Evolutionary conservation across 139 green algal species (phyloP), one percentile per base, ranked within the genome.

Genomic region (Chlorella sp.): DNA sequence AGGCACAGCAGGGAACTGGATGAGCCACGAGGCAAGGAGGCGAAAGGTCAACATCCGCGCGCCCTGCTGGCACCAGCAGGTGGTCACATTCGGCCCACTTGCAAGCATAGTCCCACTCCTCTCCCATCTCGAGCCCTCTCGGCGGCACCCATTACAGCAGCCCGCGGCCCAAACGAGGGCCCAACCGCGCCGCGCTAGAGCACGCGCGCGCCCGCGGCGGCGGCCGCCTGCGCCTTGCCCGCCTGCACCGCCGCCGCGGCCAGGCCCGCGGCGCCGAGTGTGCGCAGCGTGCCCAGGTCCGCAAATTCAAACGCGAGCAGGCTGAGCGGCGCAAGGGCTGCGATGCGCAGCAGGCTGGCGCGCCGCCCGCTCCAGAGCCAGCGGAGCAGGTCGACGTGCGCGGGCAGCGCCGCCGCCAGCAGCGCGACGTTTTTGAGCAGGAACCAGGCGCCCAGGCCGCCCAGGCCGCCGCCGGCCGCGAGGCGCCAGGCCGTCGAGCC

Each of bases 291-390:
- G 5, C 74, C 72, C 3, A 79, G 35, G 55, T 87, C 80, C 9
- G 60, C 40, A 31, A 92, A 63, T 11, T 87, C 73, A 51, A 86
- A 21, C 15, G 88, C 73, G 73, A 89, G 69, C 46, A 92, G 19
- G 81, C 83, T 88, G 38, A 93, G 80, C 8, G 90, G 88, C 33
- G 81, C 83, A 27, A 87, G 50, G 48, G 84, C 56, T 48, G 90
- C 65, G 56, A 95, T 79, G n/a, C 79, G 38, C 19, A 63, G 68
- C 36, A 76, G 69, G 53, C 69, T 75, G 69, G 53, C 46, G 42
- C 8, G 29, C 3, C 0, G 42, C 14, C 56, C 27, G 31, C 77
- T 38, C 67, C 59, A 66, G 41, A 76, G 64, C 50, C 80, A 55
- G 41, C 14, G 6, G 19, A 83, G 71, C 67, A 79, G 68, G 9